Evolutionary conservation across 441 rosid species (phyloP).

Genomic region (Aleurites moluccanus): DNA sequence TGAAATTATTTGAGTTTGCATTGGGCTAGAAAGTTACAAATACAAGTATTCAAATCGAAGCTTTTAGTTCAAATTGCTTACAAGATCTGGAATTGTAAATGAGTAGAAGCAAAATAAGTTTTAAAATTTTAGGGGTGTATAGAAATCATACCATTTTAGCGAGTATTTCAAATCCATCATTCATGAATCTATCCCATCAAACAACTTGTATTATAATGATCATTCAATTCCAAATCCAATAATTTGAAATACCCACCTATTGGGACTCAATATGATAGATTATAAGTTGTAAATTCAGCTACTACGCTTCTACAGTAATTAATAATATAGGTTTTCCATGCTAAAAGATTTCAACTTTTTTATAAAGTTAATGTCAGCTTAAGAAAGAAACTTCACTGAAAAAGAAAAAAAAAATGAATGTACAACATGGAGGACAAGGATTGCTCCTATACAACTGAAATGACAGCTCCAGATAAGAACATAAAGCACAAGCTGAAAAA

Average conservation of each 20-base stretch:
- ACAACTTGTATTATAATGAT: neutral
- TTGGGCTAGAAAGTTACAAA: neutral
- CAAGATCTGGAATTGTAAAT: neutral
- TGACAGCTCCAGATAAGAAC: no score
- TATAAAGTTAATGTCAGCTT: no score
- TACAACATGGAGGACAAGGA: no score
- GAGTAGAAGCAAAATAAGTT: neutral
- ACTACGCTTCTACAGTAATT: neutral
- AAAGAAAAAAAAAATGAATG: no score
- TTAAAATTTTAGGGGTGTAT: neutral
- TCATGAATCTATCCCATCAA: neutral
- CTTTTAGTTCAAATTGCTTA: neutral
- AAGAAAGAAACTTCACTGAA: no score
- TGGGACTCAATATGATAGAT: neutral
- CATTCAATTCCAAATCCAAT: neutral
- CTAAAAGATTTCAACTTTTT: neutral
- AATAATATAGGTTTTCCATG: neutral
- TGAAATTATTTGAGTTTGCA: neutral
- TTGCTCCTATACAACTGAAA: no score
- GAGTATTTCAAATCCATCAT: neutral
- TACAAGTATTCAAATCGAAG: neutral
- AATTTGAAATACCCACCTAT: neutral
- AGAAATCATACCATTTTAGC: neutral
- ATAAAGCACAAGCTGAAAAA: no score
- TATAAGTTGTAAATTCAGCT: neutral